Conservation (phyloP, 2,329 filamentous ascomycete genomes). For the Talaromyces sp. region DNA sequence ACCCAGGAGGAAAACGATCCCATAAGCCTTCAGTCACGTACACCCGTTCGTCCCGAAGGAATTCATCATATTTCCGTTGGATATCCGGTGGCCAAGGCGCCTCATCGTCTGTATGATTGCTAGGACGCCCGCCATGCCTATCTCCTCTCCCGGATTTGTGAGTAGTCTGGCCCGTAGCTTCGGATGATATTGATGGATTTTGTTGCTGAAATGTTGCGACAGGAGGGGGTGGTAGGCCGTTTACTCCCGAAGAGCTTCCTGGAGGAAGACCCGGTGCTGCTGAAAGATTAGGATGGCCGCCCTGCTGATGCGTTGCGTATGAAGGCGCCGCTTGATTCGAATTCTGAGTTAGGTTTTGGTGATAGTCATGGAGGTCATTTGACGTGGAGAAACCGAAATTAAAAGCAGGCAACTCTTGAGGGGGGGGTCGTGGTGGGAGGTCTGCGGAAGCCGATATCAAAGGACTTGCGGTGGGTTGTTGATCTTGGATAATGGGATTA, state of each 20-base stretch:
- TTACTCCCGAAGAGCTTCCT: conserved; percentile 28
- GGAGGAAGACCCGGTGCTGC: conserved; percentile 28
- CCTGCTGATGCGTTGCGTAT: conserved; percentile 19
- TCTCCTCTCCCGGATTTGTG: conserved; percentile 23
- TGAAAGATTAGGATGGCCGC: conserved; percentile 15
- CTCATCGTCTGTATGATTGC: conserved; percentile 31
- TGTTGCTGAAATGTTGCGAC: conserved; percentile 31
- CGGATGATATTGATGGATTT: conserved; percentile 16
- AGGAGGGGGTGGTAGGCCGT: conserved; percentile 35
- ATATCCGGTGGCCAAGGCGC: conserved; percentile 44
- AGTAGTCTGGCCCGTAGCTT: conserved; percentile 15
- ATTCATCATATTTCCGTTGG: conserved; percentile 46
- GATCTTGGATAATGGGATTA: conserved; percentile 23
- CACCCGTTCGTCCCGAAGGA: conserved; percentile 44
- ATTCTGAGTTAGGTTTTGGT: conserved; percentile 27
- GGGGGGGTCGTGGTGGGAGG: conserved; percentile 40
- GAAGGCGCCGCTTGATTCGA: conserved; percentile 18
- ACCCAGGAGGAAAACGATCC: conserved; percentile 46
- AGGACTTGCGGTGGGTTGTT: not conserved
- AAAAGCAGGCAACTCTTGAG: conserved; percentile 36
- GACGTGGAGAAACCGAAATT: conserved; percentile 32
- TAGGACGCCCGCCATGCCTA: conserved; percentile 17
- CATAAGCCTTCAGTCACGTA: conserved; percentile 48
- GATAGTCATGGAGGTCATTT: conserved; percentile 35
- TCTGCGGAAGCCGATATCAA: conserved; percentile 25